A percentile compares a stretch with the other conserved stretches of the same genome.
Evolutionary conservation across 1,284 basidiomycete genomes (phyloP).

Genomic region (Cryptococcus floricola): DNA sequence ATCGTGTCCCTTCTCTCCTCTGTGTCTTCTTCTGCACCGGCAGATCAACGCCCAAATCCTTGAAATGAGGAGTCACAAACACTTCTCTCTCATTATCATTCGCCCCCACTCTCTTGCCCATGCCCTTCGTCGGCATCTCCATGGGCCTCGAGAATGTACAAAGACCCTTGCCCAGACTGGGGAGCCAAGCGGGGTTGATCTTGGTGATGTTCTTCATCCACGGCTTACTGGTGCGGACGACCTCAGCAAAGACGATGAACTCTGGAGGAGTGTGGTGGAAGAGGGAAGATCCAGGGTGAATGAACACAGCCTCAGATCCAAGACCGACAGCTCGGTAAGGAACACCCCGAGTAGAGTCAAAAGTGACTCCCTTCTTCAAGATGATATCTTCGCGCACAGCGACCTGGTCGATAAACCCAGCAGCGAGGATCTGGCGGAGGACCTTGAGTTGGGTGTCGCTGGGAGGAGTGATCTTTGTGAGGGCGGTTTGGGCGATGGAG

Average conservation of each 20-base stretch:
- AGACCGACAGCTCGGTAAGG: constrained; percentile 81
- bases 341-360: constrained; percentile 70
- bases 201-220: constrained; percentile 85
- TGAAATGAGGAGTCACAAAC: constrained; percentile 75
- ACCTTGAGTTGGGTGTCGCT: constrained; percentile 80
- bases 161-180: constrained; percentile 69
- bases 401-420: constrained; percentile 93
- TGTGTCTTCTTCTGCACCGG: constrained; percentile 63
- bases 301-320: constrained; percentile 73
- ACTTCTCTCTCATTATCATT: constrained; percentile 48
- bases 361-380: constrained; percentile 57
- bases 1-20: constrained; percentile 46
- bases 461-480: constrained; percentile 66
- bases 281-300: constrained; percentile 84
- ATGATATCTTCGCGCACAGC: constrained; percentile 85
- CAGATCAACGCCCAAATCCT: constrained; percentile 76
- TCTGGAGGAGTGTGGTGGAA: constrained; percentile 72
- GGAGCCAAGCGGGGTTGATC: constrained; percentile 85
- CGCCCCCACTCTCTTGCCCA: constrained; percentile 3
- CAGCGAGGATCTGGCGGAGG: constrained; percentile 79
- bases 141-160: constrained; percentile 86
- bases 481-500: constrained; percentile 67
- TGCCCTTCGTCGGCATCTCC: constrained; percentile 56
- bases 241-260: constrained; percentile 79
- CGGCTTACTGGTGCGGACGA: constrained; percentile 66